These are phyloP conservation scores for Ustilago loliicola DNA, from an alignment of 1,284 basidiomycete genomes.

Conservation along the genomic window DNA sequence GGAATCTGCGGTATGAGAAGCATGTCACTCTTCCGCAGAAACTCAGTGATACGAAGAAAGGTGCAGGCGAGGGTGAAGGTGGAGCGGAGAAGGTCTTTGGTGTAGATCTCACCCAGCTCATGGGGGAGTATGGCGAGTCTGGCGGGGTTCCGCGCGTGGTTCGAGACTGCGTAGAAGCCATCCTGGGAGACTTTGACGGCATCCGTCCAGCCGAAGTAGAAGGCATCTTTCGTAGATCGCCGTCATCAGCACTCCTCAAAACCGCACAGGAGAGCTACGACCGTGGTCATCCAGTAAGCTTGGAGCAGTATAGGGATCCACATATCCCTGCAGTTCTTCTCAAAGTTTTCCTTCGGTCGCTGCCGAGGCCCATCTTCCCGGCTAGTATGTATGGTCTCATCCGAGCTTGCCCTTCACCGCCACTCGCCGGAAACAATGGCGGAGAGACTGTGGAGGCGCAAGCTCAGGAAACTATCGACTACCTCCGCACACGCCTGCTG, in stretches of 20 bases:
- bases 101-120: slow-evolving; percentile 81
- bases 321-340: slow-evolving; percentile 84
- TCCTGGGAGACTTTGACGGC: slow-evolving; percentile 67
- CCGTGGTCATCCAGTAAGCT: slow-evolving; percentile 82
- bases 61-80: slow-evolving; percentile 61
- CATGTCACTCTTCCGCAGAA: slow-evolving; percentile 25
- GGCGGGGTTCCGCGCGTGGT: slow-evolving; percentile 82
- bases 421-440: slow-evolving; percentile 1
- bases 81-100: slow-evolving; percentile 82
- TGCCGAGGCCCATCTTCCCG: slow-evolving; percentile 81
- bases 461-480: slow-evolving; percentile 74
- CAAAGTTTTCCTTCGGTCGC: slow-evolving; percentile 84
- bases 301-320: slow-evolving; percentile 80
- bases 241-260: slow-evolving; percentile 78
- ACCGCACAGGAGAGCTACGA: slow-evolving; percentile 85
- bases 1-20: slow-evolving; percentile 28
- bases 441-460: slow-evolving; percentile 5
- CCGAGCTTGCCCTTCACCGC: slow-evolving; percentile 76
- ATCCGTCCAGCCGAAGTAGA: slow-evolving; percentile 78
- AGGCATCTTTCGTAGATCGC: slow-evolving; percentile 83
- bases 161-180: slow-evolving; percentile 80
- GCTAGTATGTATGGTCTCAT: slow-evolving; percentile 78
- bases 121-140: slow-evolving; percentile 83
- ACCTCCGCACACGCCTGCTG: slow-evolving; percentile 70
- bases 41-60: not conserved